Conservation (phyloP, 441 rosid species). For the Syzygium syzygioides region DNA sequence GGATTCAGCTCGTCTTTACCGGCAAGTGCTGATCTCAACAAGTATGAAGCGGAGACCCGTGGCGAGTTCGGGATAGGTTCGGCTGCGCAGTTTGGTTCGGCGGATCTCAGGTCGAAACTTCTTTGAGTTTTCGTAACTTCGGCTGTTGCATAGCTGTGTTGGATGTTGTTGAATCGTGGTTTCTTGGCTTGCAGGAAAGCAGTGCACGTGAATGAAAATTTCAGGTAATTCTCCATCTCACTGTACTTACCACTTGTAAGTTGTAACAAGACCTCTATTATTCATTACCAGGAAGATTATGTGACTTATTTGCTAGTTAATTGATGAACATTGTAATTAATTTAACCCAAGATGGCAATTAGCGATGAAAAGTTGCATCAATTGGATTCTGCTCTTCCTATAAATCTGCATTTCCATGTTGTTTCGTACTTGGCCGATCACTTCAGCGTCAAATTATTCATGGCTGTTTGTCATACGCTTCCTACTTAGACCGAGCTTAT, state of each 20-base stretch:
- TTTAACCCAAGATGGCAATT: not conserved
- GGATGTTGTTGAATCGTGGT: not conserved
- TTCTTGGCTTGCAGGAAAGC: slow-evolving; percentile 60
- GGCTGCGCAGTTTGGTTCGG: slow-evolving; percentile 85
- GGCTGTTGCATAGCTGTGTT: not conserved
- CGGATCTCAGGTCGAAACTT: slow-evolving; percentile 61
- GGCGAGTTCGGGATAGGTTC: slow-evolving; percentile 94
- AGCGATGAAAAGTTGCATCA: not conserved
- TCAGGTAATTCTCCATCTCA: slow-evolving; percentile 40
- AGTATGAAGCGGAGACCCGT: slow-evolving; percentile 69
- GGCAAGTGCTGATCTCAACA: slow-evolving; percentile 77
- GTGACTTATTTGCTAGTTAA: not conserved
- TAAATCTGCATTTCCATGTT: not conserved
- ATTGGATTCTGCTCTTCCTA: not conserved
- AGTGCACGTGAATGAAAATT: slow-evolving; percentile 73
- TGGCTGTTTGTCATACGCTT: not conserved
- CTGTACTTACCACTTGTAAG: not conserved
- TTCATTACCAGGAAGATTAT: not conserved
- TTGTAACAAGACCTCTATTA: not conserved
- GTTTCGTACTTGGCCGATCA: not conserved
- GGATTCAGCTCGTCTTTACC: slow-evolving; percentile 43
- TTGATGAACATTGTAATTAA: not conserved
- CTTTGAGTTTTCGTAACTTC: not conserved
- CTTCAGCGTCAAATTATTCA: not conserved
- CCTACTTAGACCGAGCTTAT: not conserved